Evolutionary conservation across 768 basidiomycete genomes (phyloP).

Genomic region (Kwoniella pini): DNA sequence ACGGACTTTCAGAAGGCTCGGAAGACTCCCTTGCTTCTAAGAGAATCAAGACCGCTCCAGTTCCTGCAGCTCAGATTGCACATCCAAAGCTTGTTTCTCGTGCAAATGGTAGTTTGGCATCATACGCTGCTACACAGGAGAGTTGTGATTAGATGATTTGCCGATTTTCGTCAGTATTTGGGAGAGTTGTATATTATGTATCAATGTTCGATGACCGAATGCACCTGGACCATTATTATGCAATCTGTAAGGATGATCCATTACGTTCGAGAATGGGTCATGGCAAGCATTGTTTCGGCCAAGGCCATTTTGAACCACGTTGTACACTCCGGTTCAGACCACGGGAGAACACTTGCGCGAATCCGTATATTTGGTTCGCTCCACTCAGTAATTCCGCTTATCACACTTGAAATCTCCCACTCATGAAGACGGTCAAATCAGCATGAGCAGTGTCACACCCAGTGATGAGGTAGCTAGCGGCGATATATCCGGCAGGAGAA

Average conservation of each 20-base stretch:
- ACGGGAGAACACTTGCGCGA: not conserved
- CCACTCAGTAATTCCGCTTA: not conserved
- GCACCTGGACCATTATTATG: too few species aligned
- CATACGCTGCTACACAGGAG: slow-evolving; percentile 8
- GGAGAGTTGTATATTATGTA: too few species aligned
- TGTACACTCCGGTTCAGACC: not conserved
- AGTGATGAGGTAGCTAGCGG: not conserved
- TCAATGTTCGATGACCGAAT: too few species aligned
- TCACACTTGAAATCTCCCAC: too few species aligned
- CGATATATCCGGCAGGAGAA: not conserved
- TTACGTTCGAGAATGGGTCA: too few species aligned
- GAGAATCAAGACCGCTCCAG: not conserved
- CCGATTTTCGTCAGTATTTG: too few species aligned
- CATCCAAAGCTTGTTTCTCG: slow-evolving; percentile 9
- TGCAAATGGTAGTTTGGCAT: slow-evolving; percentile 12
- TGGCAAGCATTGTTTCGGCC: too few species aligned
- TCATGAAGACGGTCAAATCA: not conserved
- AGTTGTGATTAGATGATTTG: slow-evolving; percentile 3
- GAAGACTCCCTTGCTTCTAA: slow-evolving; percentile 2
- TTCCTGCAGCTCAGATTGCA: slow-evolving; percentile 5
- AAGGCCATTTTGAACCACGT: not conserved
- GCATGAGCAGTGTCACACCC: not conserved
- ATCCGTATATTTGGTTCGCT: slow-evolving; percentile 1
- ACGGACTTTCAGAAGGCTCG: slow-evolving; percentile 16
- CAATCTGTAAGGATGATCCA: too few species aligned